A percentile compares a stretch with the other conserved stretches of the same genome.
Evolutionary conservation across 495 filamentous ascomycete species (phyloP).

Genomic region (Parathielavia hyrcaniae): DNA sequence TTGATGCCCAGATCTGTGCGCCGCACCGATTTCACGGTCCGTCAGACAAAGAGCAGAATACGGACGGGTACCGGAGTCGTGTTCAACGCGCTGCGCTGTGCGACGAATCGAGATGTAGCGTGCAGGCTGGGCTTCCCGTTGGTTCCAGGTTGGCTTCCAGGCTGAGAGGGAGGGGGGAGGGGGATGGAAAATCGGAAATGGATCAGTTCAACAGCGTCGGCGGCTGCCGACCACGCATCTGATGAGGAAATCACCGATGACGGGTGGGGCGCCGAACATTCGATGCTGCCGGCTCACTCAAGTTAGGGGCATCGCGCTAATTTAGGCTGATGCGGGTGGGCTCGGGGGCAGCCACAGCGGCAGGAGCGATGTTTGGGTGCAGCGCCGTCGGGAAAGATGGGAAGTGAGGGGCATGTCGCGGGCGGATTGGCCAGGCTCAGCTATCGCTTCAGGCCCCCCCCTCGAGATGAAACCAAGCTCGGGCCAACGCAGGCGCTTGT

Average conservation of each 20-base stretch:
- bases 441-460: conserved; percentile 24
- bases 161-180: not conserved
- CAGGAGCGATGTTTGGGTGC: not conserved
- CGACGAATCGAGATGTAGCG: conserved; percentile 11
- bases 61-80: conserved; percentile 19
- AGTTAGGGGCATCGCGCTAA: conserved; percentile 17
- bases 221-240: conserved; percentile 1
- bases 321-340: conserved; percentile 27
- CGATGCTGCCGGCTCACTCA: conserved; percentile 2
- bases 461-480: conserved; percentile 32
- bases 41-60: conserved; percentile 18
- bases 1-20: not conserved
- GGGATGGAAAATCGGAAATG: not conserved
- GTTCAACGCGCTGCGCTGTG: conserved; percentile 16
- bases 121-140: no score
- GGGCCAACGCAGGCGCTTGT: conserved; percentile 29
- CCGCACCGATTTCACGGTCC: conserved; percentile 7
- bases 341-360: not conserved
- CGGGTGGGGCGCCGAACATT: conserved; percentile 8
- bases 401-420: conserved; percentile 13
- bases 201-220: conserved; percentile 1
- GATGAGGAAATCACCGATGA: conserved; percentile 8
- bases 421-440: conserved; percentile 26
- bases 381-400: not conserved
- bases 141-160: not conserved